Base-by-base conservation (phyloP, 2,329 filamentous ascomycete genomes). In the Phialophora chinensis region DNA sequence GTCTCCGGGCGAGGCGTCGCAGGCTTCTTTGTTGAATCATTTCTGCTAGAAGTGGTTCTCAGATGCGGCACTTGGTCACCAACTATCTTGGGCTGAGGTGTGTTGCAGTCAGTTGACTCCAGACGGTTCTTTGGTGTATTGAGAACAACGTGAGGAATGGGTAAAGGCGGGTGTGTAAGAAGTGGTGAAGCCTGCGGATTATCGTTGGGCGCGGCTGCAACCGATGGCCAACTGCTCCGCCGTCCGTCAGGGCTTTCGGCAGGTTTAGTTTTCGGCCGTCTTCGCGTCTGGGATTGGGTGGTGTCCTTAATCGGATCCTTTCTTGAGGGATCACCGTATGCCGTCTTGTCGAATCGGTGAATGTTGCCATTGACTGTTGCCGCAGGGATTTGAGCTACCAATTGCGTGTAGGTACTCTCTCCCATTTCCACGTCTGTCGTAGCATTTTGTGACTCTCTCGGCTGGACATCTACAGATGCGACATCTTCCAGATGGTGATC, bases 321-420 rank as follows among this genome's bases (percentile, higher is more conserved):
- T 27, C 53, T 57, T 12, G 53, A 53, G 14, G 63, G 63, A 33
- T 65, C 49, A 17, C 63, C 63, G n/a, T 65, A 65, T n/a, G 50
- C 58, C 27, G 33, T 57, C 38, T 52, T 42, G 38, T 65, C 44
- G n/a, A 65, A 65, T 5, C 27, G 50, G 11, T 29, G 58, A n/a
- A 42, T 52, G 11, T 20, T 29, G 23, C 60, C 38, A 11, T 14
- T 49, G 12, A 35, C 42, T 6, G 27, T 14, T 12, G 27, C 44
- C 20, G 25, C 25, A 50, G 42, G 17, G 23, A 10, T 6, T 49
- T 44, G 57, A 17, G 23, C 10, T 23, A 35, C 20, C 12, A 44
- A 3, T 42, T 31, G n/a, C 2, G 44, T 8, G 5, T 7, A 8
- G 20, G 17, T 50, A n/a, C 12, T 25, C 31, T 27, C 42, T 44